These are phyloP conservation scores for Parachaetomium inaequale DNA, from an alignment of 495 filamentous ascomycete genomes.

Conservation along the genomic window DNA sequence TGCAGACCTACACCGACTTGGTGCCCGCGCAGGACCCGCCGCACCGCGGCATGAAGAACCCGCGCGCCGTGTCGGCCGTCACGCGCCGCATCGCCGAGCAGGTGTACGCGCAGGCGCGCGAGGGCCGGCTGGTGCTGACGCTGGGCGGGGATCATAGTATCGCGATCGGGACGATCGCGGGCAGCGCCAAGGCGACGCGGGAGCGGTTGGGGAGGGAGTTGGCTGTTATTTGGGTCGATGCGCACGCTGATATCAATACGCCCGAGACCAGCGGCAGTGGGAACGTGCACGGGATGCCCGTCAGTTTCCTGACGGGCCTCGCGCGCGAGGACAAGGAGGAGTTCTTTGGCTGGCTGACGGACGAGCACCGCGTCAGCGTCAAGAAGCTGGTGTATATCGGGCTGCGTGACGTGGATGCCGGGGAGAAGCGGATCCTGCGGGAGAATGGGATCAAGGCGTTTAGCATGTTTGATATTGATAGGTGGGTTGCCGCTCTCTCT, in stretches of 20 bases:
- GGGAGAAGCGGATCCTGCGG: conserved; percentile 84
- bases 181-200: conserved; percentile 76
- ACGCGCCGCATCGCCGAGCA: conserved; percentile 74
- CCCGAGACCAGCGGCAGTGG: conserved; percentile 86
- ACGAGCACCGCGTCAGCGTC: conserved; percentile 55
- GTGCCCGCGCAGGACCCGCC: conserved; percentile 71
- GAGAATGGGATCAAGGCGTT: conserved; percentile 93
- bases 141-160: conserved; percentile 96
- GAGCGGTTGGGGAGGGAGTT: conserved; percentile 79
- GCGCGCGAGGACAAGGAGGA: conserved; percentile 67
- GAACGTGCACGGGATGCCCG: conserved; percentile 98
- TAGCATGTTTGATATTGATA: conserved; percentile 97
- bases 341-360: conserved; percentile 83
- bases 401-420: conserved; percentile 83
- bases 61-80: conserved; percentile 82
- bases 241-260: conserved; percentile 95
- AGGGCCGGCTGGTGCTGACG: conserved; percentile 86
- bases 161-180: conserved; percentile 87
- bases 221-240: conserved; percentile 97
- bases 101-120: conserved; percentile 79
- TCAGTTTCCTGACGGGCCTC: conserved; percentile 84
- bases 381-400: conserved; percentile 97
- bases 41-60: conserved; percentile 89
- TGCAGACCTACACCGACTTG: conserved; percentile 77
- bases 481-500: conserved; percentile 53